Evolutionary conservation across 2,329 filamentous ascomycete genomes (phyloP).

Genomic region (Emericellopsis atlantica): DNA sequence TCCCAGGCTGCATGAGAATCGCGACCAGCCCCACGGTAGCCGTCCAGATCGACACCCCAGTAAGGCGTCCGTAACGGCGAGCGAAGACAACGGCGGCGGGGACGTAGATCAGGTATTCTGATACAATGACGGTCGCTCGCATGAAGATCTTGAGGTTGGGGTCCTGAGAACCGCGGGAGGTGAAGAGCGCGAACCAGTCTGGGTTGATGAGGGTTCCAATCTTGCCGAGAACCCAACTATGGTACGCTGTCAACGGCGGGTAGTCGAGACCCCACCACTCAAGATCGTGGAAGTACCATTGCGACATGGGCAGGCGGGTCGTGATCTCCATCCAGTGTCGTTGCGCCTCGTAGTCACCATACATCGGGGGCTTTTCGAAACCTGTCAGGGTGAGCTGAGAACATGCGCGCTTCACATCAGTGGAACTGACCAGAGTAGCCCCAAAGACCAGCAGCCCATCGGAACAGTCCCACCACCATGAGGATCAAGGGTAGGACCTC

Average conservation of each 20-base stretch:
- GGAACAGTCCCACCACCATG: conserved; percentile 82
- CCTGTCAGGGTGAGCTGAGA: conserved; percentile 33
- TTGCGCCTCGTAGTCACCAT: conserved; percentile 96
- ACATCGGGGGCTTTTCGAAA: conserved; percentile 72
- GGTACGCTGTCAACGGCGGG: conserved; percentile 92
- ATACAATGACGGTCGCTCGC: conserved; percentile 81
- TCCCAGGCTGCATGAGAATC: conserved; percentile 82
- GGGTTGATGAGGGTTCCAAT: conserved; percentile 70
- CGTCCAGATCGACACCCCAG: conserved; percentile 70
- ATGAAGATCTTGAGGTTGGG: conserved; percentile 82
- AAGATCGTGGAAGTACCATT: conserved; percentile 97
- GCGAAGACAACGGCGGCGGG: conserved; percentile 80
- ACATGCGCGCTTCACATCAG: neutral
- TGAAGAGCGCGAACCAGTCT: conserved; percentile 75
- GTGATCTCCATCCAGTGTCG: conserved; percentile 99
- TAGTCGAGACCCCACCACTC: conserved; percentile 98
- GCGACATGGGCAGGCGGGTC: conserved; percentile 72
- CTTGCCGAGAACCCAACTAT: conserved; percentile 89
- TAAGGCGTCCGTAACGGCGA: conserved; percentile 64
- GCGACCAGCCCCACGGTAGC: conserved; percentile 76
- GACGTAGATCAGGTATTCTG: conserved; percentile 82
- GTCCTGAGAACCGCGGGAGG: conserved; percentile 72
- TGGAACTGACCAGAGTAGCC: conserved; percentile 68
- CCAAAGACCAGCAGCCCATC: conserved; percentile 89
- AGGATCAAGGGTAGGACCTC: conserved; percentile 76